Conservation (phyloP, 192 early-diverging fungal genomes). For the Spizellomyces sp. region DNA sequence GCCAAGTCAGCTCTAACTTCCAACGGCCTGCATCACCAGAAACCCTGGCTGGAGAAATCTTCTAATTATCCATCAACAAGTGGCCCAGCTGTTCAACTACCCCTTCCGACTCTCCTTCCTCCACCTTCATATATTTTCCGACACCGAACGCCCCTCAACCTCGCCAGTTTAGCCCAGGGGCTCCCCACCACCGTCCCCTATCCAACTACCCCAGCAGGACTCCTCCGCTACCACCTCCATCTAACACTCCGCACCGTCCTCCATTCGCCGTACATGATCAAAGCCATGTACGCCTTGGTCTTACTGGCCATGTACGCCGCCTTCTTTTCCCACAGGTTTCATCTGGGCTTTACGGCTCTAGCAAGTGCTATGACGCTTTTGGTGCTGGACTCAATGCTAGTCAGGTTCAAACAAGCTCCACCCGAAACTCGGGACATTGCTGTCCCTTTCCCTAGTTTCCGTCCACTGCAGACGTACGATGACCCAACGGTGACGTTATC, state of each 20-base stretch:
- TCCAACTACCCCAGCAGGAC: slow-evolving; percentile 5
- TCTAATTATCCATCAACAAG: no score
- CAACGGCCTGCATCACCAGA: neutral
- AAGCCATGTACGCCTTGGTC: neutral
- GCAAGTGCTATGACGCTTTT: slow-evolving; percentile 3
- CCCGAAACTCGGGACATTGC: neutral
- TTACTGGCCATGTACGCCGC: neutral
- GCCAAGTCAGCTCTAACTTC: no score
- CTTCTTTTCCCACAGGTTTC: neutral
- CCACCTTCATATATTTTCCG: neutral
- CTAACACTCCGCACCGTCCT: neutral
- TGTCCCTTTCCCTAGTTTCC: neutral
- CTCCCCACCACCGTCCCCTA: slow-evolving; percentile 11
- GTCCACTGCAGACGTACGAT: neutral
- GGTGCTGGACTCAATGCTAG: neutral
- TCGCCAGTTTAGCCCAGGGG: neutral
- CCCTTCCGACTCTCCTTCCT: neutral
- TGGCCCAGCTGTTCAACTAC: neutral
- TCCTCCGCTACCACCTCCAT: slow-evolving; percentile 4
- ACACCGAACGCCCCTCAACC: slow-evolving; percentile 14
- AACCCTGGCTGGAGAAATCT: neutral
- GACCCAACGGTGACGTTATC: slow-evolving; percentile 12
- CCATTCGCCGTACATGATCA: neutral
- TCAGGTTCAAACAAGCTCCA: neutral
- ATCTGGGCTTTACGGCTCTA: slow-evolving; percentile 1